Evolutionary conservation across 1,284 basidiomycete genomes (phyloP).

Genomic region (Malassezia cuniculi): DNA sequence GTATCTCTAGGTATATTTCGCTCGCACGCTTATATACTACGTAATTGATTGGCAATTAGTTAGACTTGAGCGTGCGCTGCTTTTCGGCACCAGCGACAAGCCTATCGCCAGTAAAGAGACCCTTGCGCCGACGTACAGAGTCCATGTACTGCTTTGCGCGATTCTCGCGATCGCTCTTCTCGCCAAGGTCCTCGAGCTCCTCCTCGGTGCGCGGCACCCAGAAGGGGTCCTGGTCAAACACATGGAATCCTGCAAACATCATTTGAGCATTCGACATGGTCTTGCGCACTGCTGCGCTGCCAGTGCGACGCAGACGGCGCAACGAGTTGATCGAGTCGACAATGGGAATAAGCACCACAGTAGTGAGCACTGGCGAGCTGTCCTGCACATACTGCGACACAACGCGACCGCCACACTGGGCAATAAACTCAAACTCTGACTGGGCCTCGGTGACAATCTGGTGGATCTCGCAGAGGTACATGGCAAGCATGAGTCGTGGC

Average conservation of each 20-base stretch:
- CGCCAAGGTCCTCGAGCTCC: conserved; percentile 90
- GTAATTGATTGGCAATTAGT: too few relatives aligned
- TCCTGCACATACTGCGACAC: conserved; percentile 98
- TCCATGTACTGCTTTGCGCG: conserved; percentile 93
- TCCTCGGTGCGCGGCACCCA: conserved; percentile 98
- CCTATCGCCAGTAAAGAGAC: conserved; percentile 28
- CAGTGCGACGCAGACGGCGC: conserved; percentile 62
- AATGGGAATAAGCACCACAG: conserved; percentile 80
- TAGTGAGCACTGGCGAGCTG: conserved; percentile 85
- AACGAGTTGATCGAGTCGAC: conserved; percentile 95
- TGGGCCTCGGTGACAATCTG: too few relatives aligned
- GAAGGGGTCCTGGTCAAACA: conserved; percentile 62
- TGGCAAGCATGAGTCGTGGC: conserved; percentile 86
- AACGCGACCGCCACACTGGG: conserved; percentile 76
- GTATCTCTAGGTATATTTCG: too few relatives aligned
- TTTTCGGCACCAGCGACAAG: conserved; percentile 42
- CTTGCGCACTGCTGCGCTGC: conserved; percentile 70
- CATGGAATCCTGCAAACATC: conserved; percentile 66
- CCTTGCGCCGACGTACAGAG: conserved; percentile 54
- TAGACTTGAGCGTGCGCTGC: conserved; percentile 42
- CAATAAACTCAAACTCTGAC: too few relatives aligned
- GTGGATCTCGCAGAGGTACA: conserved; percentile 98
- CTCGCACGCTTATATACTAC: too few relatives aligned
- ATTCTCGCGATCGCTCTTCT: conserved; percentile 85
- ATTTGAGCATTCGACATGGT: conserved; percentile 89